These are phyloP conservation scores for Auxenochlorella protothecoides DNA, from an alignment of 139 green algal genomes.

Conservation along the genomic window DNA sequence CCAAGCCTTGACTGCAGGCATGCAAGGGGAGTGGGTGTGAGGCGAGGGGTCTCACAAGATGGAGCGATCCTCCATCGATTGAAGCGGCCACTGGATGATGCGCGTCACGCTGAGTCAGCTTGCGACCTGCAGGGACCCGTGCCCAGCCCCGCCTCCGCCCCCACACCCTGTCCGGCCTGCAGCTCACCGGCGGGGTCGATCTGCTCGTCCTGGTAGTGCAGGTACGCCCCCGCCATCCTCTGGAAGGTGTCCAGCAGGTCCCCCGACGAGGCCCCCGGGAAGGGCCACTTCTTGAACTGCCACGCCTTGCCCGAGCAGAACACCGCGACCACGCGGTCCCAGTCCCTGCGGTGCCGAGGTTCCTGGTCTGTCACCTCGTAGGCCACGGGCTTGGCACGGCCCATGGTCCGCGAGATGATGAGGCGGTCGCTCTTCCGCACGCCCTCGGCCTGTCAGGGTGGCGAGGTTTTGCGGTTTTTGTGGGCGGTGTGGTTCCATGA, in stretches of 20 bases:
- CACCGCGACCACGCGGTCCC: slow-evolving; percentile 54
- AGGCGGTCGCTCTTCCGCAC: slow-evolving; percentile 1
- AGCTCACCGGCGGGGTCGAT: slow-evolving; percentile 1
- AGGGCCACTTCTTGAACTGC: slow-evolving; percentile 66
- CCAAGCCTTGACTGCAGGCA: slow-evolving; percentile 26
- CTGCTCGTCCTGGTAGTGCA: slow-evolving; percentile 37
- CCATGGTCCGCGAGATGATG: slow-evolving; percentile 30
- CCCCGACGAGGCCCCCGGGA: slow-evolving; percentile 32
- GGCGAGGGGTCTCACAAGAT: neutral
- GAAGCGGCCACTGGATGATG: neutral
- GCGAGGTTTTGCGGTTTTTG: too few species aligned
- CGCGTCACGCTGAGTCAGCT: too few species aligned
- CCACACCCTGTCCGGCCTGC: too few species aligned
- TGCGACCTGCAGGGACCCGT: too few species aligned
- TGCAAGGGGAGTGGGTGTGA: neutral
- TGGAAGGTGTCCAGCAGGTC: slow-evolving; percentile 37
- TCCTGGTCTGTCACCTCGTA: slow-evolving; percentile 12
- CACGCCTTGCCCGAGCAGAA: slow-evolving; percentile 54
- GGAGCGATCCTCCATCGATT: neutral
- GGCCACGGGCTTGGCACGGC: slow-evolving; percentile 28
- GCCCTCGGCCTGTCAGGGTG: neutral
- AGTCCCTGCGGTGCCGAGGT: slow-evolving; percentile 27
- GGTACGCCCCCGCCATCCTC: slow-evolving; percentile 20
- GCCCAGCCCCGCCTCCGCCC: too few species aligned
- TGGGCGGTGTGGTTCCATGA: too few species aligned